Evolutionary conservation across 345 rosid species (phyloP).

Genomic region (Eutrema heterophyllum): DNA sequence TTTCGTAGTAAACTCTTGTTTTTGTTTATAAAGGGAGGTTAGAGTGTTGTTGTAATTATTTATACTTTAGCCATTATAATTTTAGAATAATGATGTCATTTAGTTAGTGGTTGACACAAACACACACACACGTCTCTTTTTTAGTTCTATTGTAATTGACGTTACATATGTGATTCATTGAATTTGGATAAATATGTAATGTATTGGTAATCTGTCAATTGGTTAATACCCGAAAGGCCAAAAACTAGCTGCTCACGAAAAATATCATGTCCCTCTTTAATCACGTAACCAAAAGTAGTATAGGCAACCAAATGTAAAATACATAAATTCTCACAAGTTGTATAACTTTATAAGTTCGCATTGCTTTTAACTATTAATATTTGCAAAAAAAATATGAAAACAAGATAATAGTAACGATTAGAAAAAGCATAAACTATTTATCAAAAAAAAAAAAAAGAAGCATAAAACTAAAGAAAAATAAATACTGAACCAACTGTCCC

Average conservation of each 20-base stretch:
- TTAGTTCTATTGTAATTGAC: background rate
- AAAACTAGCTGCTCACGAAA: background rate
- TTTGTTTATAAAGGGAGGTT: background rate
- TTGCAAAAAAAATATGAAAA: background rate
- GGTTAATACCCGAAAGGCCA: slow-evolving; percentile 3
- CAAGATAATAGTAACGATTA: background rate
- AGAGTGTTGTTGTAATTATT: background rate
- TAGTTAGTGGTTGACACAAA: background rate
- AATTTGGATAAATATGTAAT: background rate
- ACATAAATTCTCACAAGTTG: background rate
- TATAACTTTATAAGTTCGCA: background rate
- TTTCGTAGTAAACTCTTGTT: background rate
- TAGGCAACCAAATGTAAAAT: background rate
- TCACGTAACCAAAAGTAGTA: slow-evolving; percentile 1
- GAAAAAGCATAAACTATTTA: background rate
- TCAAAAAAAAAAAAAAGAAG: too few relatives aligned
- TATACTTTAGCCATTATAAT: background rate
- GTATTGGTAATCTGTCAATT: slow-evolving; percentile 6
- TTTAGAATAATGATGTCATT: background rate
- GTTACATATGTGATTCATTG: slow-evolving; percentile 15
- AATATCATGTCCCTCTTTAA: slow-evolving; percentile 1
- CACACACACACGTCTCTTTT: background rate
- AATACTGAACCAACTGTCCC: slow-evolving; percentile 23
- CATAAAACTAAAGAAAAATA: background rate
- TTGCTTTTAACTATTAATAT: background rate